Base-by-base conservation (phyloP, 495 filamentous ascomycete genomes). In the Podospora bellae-mahoneyi region DNA sequence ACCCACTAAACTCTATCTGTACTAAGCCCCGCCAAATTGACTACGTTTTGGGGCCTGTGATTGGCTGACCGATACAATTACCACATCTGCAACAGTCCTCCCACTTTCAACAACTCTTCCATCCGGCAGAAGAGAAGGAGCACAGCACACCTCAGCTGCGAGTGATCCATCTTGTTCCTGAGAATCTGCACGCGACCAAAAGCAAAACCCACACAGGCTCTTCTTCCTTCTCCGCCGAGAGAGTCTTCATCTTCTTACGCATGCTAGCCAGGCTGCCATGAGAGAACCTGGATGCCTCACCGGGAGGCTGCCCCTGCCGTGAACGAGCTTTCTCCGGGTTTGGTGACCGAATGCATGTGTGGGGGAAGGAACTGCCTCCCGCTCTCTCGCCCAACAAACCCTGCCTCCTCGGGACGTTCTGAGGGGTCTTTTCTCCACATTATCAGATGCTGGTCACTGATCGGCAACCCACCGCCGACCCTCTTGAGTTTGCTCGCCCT, bases 21-120 rank as follows among this genome's bases (percentile, higher is more conserved):
- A 48, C 39, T 48, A 13, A 39, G 30, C 20, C 55, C 57, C 66
- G 26, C 60, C 28, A 48, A 48, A 18, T 68, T 5, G 5, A n/a
- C 23, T 18, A 34, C 20, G 15, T 53, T 48, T 9, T 0, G 16
- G 9, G 34, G 59, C 18, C 30, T 16, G 28, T 32, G 30, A 69
- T 66, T 69, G 59, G 68, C 18, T 27, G 18, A 16, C 0, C 20
- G 13, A 27, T 58, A 28, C 60, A 23, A 28, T 30, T 16, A 61
- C 54, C 66, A 60, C 64, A 60, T 30, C 66, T 64, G 56, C 62
- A 61, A 64, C 62, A 18, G 56, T 64, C 66, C 66, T 68, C 64
- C 61, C 62, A 68, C 39, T 64, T 68, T 57, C 60, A 64, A 30
- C 5, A 32, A 13, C 39, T 48, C 13, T 10, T 13, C 13, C 39